Base-by-base conservation (phyloP, 176 grass and related monocot species). In the Oryza australiensis region DNA sequence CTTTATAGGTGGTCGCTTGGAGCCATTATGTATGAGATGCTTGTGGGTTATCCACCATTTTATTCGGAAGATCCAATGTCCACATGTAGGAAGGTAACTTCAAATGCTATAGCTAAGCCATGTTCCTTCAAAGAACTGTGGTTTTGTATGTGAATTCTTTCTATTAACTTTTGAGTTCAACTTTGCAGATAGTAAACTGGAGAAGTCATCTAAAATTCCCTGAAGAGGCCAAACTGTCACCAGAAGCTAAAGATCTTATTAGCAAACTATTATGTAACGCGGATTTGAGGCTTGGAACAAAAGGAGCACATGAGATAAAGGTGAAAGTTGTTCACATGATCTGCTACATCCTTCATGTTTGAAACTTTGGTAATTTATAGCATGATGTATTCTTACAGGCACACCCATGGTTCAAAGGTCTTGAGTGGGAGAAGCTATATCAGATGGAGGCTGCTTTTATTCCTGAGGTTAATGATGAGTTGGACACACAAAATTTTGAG, bases 11-110 rank as follows among this genome's bases (percentile, higher is more conserved):
- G 95, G 95, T 95, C 95, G 23, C 90, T 98, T 84, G 95, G 95
- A 37, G 95, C 95, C 30, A 98, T 98, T 84, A 98, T 94, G 92
- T 98, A 89, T 42, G 95, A 98, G 76, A 98, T 98, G 95, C 95
- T 98, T 82, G 90, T 98, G 62, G 95, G 95, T 37, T 95, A 98
- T 76, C 95, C 92, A 9, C 95, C 95, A 86, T 98, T 98, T 81
- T 95, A 98, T 90, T 95, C 95, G 28, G 95, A 98, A 85, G 92
- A 95, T 80, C 90, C 92, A 34, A 95, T 98, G 90, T 88, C 90
- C 37, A 98, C 95, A 43, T 98, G 92, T 70, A 91, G 88, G 72
- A 98, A 98, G 95, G 95, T 98, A 66, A 55, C 37, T 43, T 78
- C 62, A 64, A 18, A 1, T 84, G 65, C 29, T 89, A 45, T 59